Percentiles rank a stretch among this genome's conserved stretches.
phyloP scores from a whole-genome alignment of 305 asterid genomes.

The Caryopteris hybrid region DNA sequence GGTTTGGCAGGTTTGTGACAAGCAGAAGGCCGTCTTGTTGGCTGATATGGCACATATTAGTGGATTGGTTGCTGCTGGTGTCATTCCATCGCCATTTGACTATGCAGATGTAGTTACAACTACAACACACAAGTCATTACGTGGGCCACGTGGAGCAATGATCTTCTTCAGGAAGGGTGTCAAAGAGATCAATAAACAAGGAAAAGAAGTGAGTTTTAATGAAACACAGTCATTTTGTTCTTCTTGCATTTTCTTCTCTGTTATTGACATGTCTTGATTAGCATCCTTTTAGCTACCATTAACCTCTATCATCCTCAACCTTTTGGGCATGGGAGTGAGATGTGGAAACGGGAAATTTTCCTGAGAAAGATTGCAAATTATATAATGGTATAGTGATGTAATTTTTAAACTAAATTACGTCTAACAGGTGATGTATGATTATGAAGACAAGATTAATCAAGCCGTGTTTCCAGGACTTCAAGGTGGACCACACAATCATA shows the following conservation, averaged over 20 bases:
- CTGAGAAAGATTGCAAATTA: not conserved
- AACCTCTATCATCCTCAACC: not conserved
- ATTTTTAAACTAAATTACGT: conserved; percentile 6
- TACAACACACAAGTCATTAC: conserved; percentile 92
- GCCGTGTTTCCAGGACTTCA: conserved; percentile 84
- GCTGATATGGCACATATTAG: conserved; percentile 99
- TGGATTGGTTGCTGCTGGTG: conserved; percentile 98
- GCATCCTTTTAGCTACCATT: not conserved
- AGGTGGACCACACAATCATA: conserved; percentile 87
- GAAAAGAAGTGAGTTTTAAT: conserved; percentile 67
- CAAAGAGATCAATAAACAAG: conserved; percentile 84
- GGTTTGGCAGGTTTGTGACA: conserved; percentile 77
- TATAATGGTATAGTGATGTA: not conserved
- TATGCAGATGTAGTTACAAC: conserved; percentile 96
- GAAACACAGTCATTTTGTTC: not conserved
- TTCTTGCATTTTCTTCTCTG: not conserved
- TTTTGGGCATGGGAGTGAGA: not conserved
- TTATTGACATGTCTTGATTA: too few species aligned
- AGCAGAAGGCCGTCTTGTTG: conserved; percentile 78
- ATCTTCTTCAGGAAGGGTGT: conserved; percentile 89
- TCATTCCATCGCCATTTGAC: conserved; percentile 92
- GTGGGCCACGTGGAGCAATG: conserved; percentile 99
- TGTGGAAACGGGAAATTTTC: not conserved
- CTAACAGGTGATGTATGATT: conserved; percentile 63
- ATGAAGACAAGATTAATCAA: conserved; percentile 68